These are phyloP conservation scores for Mrakia frigida DNA, from an alignment of 768 basidiomycete species.

Conservation along the genomic window DNA sequence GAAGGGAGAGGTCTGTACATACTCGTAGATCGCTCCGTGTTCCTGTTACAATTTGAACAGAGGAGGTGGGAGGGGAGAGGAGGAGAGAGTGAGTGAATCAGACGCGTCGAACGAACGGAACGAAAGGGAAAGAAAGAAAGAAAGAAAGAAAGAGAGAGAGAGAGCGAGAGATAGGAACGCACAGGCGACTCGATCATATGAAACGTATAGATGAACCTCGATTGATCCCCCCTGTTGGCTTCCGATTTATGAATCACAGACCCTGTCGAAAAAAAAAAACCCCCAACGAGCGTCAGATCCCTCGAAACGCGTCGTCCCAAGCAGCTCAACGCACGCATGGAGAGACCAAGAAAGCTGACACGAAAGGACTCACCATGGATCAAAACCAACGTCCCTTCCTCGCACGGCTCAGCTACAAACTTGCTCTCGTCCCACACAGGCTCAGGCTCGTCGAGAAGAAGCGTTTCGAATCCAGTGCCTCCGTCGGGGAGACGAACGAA, in stretches of 20 bases:
- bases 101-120: no score
- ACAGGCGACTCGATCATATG: conserved; percentile 63
- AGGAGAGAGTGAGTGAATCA: neutral
- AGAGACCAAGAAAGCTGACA: neutral
- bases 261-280: conserved; percentile 35
- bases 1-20: neutral
- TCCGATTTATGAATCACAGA: conserved; percentile 86
- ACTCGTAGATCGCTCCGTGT: conserved; percentile 56
- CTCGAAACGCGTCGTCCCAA: neutral
- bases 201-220: conserved; percentile 86
- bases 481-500: conserved; percentile 66
- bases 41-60: no score
- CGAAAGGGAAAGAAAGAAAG: neutral
- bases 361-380: conserved; percentile 71
- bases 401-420: conserved; percentile 39
- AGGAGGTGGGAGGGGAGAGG: neutral
- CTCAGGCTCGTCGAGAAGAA: conserved; percentile 37
- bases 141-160: neutral
- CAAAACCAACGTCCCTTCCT: conserved; percentile 75
- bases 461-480: conserved; percentile 82
- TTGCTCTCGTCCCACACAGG: conserved; percentile 40
- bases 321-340: no score
- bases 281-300: neutral
- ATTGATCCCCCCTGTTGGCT: conserved; percentile 70
- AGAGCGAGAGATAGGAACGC: conserved; percentile 34